Evolutionary conservation across 2,329 filamentous ascomycete species (phyloP), one percentile per base, ranked within the genome.

Genomic region (Ophiocordyceps sinensis): DNA sequence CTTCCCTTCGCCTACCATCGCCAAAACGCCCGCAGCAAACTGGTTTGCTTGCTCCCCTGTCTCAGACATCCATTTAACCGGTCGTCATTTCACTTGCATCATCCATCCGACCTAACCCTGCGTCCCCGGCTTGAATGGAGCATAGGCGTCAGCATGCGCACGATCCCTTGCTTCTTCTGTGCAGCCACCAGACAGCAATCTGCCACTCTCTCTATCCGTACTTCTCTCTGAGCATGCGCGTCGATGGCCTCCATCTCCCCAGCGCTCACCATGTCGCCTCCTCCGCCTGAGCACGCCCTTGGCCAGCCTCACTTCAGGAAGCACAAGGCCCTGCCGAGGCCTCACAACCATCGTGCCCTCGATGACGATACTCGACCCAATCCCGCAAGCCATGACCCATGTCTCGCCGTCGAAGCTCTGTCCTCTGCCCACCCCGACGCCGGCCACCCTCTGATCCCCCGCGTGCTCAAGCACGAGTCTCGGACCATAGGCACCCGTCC

Each of bases 401-500:
- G 17, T 36, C 46, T 57, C 13, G 47, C 49, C 34, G 45, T 57
- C 44, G 58, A 60, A 45, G 50, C 56, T 10, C 50, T 50, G 37
- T 50, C 47, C 39, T 37, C 50, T 36, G 49, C 47, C 40, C 45
- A 46, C n/a, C 39, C 44, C 15, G 44, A 51, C 29, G 50, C 49
- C 46, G 57, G 56, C 38, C 61, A 62, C 39, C 50, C 59, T 13
- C 55, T 61, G 13, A 66, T 58, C 44, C 57, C 63, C 11, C 59
- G 60, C 43, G 60, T 54, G 17, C 53, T 64, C 40, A 66, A 62
- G 46, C 65, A 64, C 45, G 63, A 68, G 42, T 52, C 61, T 37
- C 60, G 58, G 41, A 61, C 60, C 35, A 61, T 66, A 45, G 60
- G 60, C 39, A 61, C 58, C 31, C 66, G 68, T 2, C 69, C 69